Conservation (phyloP, 23 red algal genomes). For the Gracilaria vermiculophylla region DNA sequence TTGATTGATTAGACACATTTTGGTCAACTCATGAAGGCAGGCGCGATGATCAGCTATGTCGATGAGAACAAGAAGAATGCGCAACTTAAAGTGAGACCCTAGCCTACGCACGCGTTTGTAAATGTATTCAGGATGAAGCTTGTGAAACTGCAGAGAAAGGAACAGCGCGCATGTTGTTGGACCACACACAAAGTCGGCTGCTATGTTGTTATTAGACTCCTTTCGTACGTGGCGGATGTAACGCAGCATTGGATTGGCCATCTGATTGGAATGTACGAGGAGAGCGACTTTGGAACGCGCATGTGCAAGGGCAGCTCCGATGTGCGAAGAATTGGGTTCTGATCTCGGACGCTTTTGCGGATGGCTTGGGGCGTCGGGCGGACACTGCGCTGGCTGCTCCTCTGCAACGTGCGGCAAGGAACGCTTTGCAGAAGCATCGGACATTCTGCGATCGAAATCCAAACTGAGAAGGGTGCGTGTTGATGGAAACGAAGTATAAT, state of each 20-base stretch:
- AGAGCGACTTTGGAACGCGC: slow-evolving; percentile 56
- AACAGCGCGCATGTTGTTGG: slow-evolving; percentile 79
- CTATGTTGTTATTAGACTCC: slow-evolving; percentile 23
- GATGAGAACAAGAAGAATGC: slow-evolving; percentile 71
- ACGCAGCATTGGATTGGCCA: slow-evolving; percentile 66
- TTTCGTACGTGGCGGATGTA: slow-evolving; percentile 62
- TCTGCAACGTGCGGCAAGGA: background rate
- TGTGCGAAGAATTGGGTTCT: background rate
- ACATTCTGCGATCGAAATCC: background rate
- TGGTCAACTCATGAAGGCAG: slow-evolving; percentile 63
- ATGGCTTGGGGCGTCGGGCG: background rate
- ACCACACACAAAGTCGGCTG: slow-evolving; percentile 71
- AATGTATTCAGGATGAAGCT: slow-evolving; percentile 57
- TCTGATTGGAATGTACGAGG: slow-evolving; percentile 53
- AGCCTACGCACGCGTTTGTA: slow-evolving; percentile 75
- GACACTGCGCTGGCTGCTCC: background rate
- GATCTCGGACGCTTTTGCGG: background rate
- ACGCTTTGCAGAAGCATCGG: background rate
- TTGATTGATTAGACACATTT: slow-evolving; percentile 57
- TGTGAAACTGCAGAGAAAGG: slow-evolving; percentile 82
- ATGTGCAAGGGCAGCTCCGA: slow-evolving; percentile 28
- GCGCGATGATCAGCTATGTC: slow-evolving; percentile 60
- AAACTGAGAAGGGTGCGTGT: background rate
- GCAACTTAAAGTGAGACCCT: slow-evolving; percentile 57
- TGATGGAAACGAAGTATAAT: background rate